These are phyloP conservation scores for Phytophthora nicotianae DNA, from an alignment of 352 stramenopile species.

Conservation along the genomic window DNA sequence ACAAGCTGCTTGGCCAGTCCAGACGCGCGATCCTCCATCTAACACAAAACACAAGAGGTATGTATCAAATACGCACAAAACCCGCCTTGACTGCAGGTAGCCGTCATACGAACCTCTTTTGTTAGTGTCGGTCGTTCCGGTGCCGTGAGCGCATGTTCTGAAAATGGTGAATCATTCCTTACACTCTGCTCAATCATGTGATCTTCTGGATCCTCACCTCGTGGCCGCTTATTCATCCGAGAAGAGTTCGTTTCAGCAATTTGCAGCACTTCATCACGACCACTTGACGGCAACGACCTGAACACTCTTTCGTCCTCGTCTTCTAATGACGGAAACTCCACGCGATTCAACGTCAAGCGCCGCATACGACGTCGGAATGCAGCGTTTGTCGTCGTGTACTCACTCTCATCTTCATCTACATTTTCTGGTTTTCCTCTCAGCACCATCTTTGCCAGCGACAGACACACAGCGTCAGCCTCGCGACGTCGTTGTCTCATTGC, in stretches of 20 bases:
- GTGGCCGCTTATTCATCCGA: conserved; percentile 20
- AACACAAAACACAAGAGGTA: conserved; percentile 7
- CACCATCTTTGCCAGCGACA: conserved; percentile 34
- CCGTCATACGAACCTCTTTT: conserved; percentile 32
- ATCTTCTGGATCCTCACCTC: conserved; percentile 7
- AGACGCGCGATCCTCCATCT: conserved; percentile 53
- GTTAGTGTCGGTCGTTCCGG: conserved; percentile 30
- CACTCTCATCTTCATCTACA: conserved; percentile 10
- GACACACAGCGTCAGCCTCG: conserved; percentile 34
- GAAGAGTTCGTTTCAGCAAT: background rate
- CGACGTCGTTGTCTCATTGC: conserved; percentile 8
- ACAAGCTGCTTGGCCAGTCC: conserved; percentile 52
- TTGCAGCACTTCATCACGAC: background rate
- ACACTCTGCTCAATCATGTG: conserved; percentile 2
- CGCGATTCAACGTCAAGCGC: conserved; percentile 30
- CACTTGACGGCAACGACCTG: background rate
- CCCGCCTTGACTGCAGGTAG: background rate
- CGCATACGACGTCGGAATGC: conserved; percentile 40
- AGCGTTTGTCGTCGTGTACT: conserved; percentile 5
- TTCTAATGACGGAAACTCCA: conserved; percentile 24
- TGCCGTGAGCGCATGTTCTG: background rate
- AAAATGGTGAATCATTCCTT: conserved; percentile 6
- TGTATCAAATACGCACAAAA: no score
- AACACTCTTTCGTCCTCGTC: conserved; percentile 17
- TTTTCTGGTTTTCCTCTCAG: no score